Conservation (phyloP, 306 rosid species). For the Citrullus colocynthis region DNA sequence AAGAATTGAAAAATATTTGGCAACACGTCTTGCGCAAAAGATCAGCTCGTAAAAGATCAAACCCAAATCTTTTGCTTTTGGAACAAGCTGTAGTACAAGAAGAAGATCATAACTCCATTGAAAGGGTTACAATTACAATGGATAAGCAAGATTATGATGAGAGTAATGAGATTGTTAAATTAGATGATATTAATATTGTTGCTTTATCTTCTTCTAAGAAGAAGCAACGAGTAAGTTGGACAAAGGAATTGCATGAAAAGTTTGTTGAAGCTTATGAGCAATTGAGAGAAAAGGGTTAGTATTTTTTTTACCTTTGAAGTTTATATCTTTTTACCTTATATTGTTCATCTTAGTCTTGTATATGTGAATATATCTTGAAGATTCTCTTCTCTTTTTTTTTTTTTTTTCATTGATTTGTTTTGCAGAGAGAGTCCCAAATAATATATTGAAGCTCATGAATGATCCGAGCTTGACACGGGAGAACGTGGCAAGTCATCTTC, state of each 20-base stretch:
- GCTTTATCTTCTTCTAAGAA: neutral
- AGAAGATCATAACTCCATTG: too few relatives aligned
- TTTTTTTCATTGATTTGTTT: neutral
- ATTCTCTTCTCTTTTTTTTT: too few relatives aligned
- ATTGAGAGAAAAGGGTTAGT: slow-evolving; percentile 5
- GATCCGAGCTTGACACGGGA: slow-evolving; percentile 11
- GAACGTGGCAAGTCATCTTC: slow-evolving; percentile 18
- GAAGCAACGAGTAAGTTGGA: slow-evolving; percentile 8
- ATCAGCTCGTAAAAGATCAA: neutral
- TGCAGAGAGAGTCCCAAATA: slow-evolving; percentile 18
- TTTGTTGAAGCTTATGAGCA: slow-evolving; percentile 7
- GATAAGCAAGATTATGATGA: neutral
- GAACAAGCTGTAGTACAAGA: too few relatives aligned
- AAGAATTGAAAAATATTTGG: slow-evolving; percentile 15
- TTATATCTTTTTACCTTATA: neutral
- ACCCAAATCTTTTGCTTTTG: neutral
- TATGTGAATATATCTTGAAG: too few relatives aligned
- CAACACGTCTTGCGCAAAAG: slow-evolving; percentile 13
- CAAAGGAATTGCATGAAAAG: neutral
- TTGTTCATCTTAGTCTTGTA: too few relatives aligned
- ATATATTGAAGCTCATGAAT: slow-evolving; percentile 10
- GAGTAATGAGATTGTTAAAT: too few relatives aligned
- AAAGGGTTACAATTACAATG: too few relatives aligned
- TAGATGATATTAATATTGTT: neutral
- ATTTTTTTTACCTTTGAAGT: neutral